phyloP scores from a whole-genome alignment of 179 eudicot genomes.

The Beta macrorhiza region DNA sequence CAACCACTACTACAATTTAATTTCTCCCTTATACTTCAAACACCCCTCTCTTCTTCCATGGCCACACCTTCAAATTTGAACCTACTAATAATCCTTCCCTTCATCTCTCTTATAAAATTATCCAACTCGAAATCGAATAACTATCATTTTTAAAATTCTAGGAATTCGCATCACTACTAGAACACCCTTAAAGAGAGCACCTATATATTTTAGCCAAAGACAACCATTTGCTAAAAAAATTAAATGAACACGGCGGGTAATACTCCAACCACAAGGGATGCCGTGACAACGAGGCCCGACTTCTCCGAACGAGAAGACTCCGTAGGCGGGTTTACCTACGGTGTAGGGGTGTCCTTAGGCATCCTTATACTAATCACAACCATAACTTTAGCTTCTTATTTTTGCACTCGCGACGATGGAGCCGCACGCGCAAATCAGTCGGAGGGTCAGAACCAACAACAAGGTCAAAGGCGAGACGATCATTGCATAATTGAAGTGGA shows the following conservation, averaged over 20 bases:
- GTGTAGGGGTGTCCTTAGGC: constrained; percentile 75
- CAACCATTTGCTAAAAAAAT: background rate
- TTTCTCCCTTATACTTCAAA: background rate
- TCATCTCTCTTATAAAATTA: background rate
- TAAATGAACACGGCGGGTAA: constrained; percentile 24
- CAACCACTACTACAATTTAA: background rate
- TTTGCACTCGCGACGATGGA: constrained; percentile 47
- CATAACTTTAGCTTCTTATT: constrained; percentile 76
- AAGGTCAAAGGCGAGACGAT: background rate
- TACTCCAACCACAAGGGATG: constrained; percentile 14
- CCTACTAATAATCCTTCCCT: constrained; percentile 5
- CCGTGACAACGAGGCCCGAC: constrained; percentile 20
- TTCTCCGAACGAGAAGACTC: constrained; percentile 33
- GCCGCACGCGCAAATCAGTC: background rate
- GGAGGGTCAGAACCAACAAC: background rate
- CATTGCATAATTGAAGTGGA: constrained; percentile 36
- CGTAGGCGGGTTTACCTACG: constrained; percentile 67
- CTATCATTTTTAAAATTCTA: background rate
- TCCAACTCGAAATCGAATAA: too few species aligned
- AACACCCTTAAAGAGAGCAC: background rate
- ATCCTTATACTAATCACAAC: constrained; percentile 73
- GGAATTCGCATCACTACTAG: background rate
- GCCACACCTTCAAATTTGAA: constrained; percentile 20
- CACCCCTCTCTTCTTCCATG: constrained; percentile 25
- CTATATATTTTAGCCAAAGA: background rate